Evolutionary conservation across 768 basidiomycete species (phyloP).

Genomic region (Phaeotremella fagi): DNA sequence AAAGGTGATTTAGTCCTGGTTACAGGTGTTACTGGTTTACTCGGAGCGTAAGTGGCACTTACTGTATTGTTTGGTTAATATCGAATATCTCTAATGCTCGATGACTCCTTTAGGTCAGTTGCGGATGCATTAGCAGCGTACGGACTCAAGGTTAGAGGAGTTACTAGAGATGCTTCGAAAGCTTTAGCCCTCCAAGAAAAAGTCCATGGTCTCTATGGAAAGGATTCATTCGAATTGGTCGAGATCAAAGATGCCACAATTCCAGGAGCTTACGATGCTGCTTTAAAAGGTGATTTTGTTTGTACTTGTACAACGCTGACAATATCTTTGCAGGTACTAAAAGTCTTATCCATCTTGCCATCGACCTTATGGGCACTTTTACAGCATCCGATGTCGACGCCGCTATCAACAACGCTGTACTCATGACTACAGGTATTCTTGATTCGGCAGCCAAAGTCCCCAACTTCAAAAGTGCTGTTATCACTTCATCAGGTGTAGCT

Average conservation of each 20-base stretch:
- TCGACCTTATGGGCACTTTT: background rate
- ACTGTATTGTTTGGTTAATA: too few relatives aligned
- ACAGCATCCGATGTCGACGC: background rate
- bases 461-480: background rate
- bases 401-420: background rate
- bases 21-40: too few relatives aligned
- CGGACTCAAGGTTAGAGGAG: constrained; percentile 4
- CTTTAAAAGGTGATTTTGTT: background rate
- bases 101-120: too few relatives aligned
- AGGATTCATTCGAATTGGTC: background rate
- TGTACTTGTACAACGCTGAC: background rate
- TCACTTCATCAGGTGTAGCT: background rate
- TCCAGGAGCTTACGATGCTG: background rate
- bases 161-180: constrained; percentile 5
- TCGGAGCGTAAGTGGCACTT: too few relatives aligned
- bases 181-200: background rate
- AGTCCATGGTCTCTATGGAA: constrained; percentile 1
- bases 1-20: too few relatives aligned
- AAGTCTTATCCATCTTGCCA: constrained; percentile 1
- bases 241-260: background rate
- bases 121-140: constrained; percentile 1
- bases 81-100: too few relatives aligned
- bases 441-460: background rate
- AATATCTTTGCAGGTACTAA: background rate
- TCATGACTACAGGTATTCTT: background rate